Evolutionary conservation across 208 protist species (phyloP).

Genomic region (Novymonas esmeraldas): DNA sequence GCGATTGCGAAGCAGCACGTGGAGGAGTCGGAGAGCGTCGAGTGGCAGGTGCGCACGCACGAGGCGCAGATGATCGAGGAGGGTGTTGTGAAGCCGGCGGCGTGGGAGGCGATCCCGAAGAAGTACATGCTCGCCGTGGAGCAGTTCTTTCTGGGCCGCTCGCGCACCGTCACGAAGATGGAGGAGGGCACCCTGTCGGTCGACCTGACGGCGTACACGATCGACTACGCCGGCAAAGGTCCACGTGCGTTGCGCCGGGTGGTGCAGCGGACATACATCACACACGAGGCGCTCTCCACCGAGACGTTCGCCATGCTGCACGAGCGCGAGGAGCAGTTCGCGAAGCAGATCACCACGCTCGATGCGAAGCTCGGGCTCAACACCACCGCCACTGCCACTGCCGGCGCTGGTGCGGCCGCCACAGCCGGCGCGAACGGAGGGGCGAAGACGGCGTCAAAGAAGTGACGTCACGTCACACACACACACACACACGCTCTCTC

Average conservation of each 20-base stretch:
- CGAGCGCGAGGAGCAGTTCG: conserved; percentile 23
- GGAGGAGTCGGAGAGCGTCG: conserved; percentile 67
- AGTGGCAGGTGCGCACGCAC: conserved; percentile 81
- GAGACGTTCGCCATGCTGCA: conserved; percentile 33
- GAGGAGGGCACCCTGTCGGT: conserved; percentile 53
- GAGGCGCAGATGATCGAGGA: conserved; percentile 75
- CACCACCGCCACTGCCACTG: conserved; percentile 2
- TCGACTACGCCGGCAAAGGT: conserved; percentile 84
- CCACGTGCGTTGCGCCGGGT: conserved; percentile 72
- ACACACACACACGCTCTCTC: too few relatives aligned
- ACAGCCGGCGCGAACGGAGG: neutral
- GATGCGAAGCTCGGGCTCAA: conserved; percentile 47
- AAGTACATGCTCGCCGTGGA: conserved; percentile 71
- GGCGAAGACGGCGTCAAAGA: conserved; percentile 9
- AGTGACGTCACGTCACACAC: neutral
- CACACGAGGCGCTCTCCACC: conserved; percentile 40
- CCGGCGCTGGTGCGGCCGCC: neutral
- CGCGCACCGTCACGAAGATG: conserved; percentile 46
- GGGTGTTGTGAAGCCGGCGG: conserved; percentile 75
- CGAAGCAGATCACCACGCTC: conserved; percentile 36
- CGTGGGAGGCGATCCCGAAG: conserved; percentile 73
- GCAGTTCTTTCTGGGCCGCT: conserved; percentile 70
- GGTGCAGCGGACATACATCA: conserved; percentile 48
- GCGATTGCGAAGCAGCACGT: conserved; percentile 69
- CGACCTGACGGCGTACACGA: conserved; percentile 57